phyloP scores from a whole-genome alignment of 192 early-diverging fungal species.

The Rhizophagus clarus region DNA sequence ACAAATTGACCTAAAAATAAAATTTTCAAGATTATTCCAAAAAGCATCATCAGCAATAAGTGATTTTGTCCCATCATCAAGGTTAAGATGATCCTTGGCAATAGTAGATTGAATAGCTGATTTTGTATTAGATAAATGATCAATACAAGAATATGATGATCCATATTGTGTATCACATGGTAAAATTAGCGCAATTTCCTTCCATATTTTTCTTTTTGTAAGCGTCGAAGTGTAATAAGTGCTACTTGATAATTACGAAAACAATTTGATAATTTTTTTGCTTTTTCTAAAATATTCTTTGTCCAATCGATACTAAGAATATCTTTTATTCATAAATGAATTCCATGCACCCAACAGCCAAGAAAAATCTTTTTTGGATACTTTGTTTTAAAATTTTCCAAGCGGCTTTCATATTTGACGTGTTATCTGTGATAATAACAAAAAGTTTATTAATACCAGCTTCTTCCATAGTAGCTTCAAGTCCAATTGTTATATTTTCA shows the following conservation, averaged over 20 bases:
- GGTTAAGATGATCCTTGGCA: background rate
- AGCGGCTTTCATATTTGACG: background rate
- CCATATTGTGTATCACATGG: background rate
- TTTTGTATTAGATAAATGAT: background rate
- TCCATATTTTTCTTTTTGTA: constrained; percentile 6
- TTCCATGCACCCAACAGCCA: background rate
- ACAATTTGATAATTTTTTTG: background rate
- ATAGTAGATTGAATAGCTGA: background rate
- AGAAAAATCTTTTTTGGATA: background rate
- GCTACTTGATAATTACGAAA: background rate
- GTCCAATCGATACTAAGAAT: background rate
- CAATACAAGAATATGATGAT: background rate
- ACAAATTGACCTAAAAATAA: background rate
- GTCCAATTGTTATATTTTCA: no score
- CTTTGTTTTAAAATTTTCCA: background rate
- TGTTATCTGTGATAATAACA: background rate
- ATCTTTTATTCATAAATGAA: background rate
- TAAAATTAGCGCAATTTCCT: background rate
- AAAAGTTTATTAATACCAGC: background rate
- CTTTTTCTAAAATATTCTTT: background rate
- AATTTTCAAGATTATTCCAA: no score
- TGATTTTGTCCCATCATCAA: no score
- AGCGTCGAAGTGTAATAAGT: background rate
- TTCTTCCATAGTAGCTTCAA: background rate
- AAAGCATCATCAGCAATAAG: no score